phyloP scores from a whole-genome alignment of 306 rosid species.

The Fagus crenata region DNA sequence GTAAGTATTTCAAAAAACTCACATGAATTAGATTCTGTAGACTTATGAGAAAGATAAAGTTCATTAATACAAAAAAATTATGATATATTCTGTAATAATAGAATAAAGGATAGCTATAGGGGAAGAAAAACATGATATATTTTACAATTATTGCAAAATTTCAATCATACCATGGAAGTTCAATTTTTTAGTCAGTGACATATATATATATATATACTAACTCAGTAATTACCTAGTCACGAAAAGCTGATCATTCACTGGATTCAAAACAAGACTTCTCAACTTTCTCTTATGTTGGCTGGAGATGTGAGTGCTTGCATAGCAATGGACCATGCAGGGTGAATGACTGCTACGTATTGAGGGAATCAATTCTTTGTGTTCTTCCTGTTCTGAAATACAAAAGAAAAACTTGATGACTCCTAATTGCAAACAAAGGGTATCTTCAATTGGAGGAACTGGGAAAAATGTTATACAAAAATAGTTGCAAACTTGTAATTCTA shows the following conservation, averaged over 20 bases:
- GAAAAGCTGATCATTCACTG: slow-evolving; percentile 82
- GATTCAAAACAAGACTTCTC: slow-evolving; percentile 74
- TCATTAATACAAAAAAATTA: not conserved
- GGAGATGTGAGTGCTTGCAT: slow-evolving; percentile 65
- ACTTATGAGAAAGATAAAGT: slow-evolving; percentile 11
- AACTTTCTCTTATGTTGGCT: slow-evolving; percentile 94
- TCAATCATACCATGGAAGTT: not conserved
- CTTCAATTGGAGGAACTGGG: slow-evolving; percentile 8
- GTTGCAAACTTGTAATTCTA: slow-evolving; percentile 13
- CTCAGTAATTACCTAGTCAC: slow-evolving; percentile 69
- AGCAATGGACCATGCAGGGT: slow-evolving; percentile 45
- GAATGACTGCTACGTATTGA: slow-evolving; percentile 43
- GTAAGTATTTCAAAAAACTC: slow-evolving; percentile 43
- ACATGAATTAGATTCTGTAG: slow-evolving; percentile 23
- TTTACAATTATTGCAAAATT: not conserved
- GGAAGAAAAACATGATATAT: not conserved
- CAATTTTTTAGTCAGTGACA: slow-evolving; percentile 19
- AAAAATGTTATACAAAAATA: slow-evolving; percentile 4
- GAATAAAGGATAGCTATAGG: not conserved
- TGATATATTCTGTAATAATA: not conserved
- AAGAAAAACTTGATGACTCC: slow-evolving; percentile 18
- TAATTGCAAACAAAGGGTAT: slow-evolving; percentile 20
- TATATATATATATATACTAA: not conserved
- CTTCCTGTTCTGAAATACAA: slow-evolving; percentile 70
- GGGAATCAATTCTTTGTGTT: slow-evolving; percentile 67